These are phyloP conservation scores for Lodderomyces theae DNA, from an alignment of 1,139 yeast genomes.

Conservation along the genomic window DNA sequence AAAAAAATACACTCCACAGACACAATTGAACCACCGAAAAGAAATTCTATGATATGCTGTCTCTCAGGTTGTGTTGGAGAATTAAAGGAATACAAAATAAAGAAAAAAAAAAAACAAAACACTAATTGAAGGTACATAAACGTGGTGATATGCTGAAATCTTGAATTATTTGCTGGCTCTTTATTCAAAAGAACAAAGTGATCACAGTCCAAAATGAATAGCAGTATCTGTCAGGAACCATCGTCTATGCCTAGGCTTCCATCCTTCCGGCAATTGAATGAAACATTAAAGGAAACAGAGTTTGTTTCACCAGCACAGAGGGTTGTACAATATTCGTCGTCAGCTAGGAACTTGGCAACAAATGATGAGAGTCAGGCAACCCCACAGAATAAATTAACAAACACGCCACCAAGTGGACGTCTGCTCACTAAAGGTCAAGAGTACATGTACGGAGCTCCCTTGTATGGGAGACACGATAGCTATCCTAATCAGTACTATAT, in stretches of 20 bases:
- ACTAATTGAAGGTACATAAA: neutral
- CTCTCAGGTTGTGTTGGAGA: too few species aligned
- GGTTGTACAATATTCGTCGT: conserved; percentile 5
- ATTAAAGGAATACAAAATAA: neutral
- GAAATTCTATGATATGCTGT: conserved; percentile 11
- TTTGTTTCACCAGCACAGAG: conserved; percentile 3
- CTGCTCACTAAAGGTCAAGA: conserved; percentile 6
- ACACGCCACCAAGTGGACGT: neutral
- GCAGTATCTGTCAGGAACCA: conserved; percentile 8
- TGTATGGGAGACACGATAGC: conserved; percentile 15
- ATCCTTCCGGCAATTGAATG: conserved; percentile 16
- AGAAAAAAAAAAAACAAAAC: neutral
- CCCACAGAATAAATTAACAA: neutral
- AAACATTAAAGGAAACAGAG: conserved; percentile 13
- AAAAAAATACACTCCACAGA: neutral
- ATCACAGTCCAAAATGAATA: conserved; percentile 10
- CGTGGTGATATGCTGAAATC: conserved; percentile 1
- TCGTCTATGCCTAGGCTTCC: conserved; percentile 15
- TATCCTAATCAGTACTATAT: conserved; percentile 15
- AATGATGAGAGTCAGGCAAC: conserved; percentile 3
- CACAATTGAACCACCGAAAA: neutral
- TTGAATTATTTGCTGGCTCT: neutral
- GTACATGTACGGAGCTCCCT: conserved; percentile 11
- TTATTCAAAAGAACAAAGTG: neutral
- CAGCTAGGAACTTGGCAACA: conserved; percentile 4